Evolutionary conservation across 2,329 filamentous ascomycete genomes (phyloP).

Genomic region (Daldinia sp.): DNA sequence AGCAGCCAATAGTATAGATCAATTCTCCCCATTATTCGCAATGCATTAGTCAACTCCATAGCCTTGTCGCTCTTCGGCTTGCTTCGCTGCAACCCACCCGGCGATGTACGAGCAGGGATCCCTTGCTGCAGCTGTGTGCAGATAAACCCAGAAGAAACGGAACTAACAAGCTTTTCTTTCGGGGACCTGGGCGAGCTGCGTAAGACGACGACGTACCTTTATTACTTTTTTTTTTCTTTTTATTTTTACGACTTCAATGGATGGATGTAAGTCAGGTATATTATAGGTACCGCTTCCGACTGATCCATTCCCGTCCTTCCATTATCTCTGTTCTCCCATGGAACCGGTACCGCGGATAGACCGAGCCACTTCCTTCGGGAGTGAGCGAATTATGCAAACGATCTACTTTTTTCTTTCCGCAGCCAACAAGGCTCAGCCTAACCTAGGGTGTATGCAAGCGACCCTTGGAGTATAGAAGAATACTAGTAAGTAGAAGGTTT

Average conservation of each 20-base stretch:
- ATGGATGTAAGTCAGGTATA: not conserved
- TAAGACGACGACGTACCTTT: not conserved
- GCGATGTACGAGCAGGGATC: constrained; percentile 31
- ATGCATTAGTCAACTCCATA: constrained; percentile 5
- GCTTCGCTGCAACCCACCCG: constrained; percentile 30
- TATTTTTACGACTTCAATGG: too few relatives aligned
- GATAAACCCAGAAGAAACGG: constrained; percentile 8
- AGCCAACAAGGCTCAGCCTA: not conserved
- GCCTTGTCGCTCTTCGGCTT: constrained; percentile 7
- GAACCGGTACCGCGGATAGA: constrained; percentile 7
- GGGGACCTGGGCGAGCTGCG: constrained; percentile 5
- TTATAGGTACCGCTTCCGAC: constrained; percentile 6
- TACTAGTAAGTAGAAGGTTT: not conserved
- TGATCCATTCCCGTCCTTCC: constrained; percentile 1
- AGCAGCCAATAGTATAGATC: constrained; percentile 11
- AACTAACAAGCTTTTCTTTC: not conserved
- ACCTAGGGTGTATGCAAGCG: not conserved
- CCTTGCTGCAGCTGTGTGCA: constrained; percentile 12
- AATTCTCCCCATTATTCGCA: not conserved
- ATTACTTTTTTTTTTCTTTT: too few relatives aligned
- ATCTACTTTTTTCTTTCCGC: not conserved
- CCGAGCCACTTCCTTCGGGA: constrained; percentile 13
- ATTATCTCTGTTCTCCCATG: not conserved
- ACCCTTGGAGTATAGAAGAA: not conserved
- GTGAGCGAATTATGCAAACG: constrained; percentile 25